Evolutionary conservation across 441 rosid species (phyloP), one percentile per base, ranked within the genome.

Genomic region (Manihot esculenta): DNA sequence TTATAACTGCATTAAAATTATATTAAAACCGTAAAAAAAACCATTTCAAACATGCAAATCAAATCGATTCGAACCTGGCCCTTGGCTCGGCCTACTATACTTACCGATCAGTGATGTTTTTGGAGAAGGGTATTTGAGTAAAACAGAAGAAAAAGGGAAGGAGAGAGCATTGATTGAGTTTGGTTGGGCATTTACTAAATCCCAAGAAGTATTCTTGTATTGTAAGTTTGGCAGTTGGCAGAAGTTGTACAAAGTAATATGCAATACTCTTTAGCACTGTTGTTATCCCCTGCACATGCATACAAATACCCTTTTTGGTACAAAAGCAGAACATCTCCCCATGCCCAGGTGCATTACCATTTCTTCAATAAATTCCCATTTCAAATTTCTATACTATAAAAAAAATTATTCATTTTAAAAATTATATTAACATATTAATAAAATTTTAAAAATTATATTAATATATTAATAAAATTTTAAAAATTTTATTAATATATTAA

Each of bases 271-370:
- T 67, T 70, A 70, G 69, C 68, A 69, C 75, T 68, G 76, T 73
- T 64, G 72, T 67, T 74, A 66, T 74, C 71, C 48, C 75, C 69
- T 68, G 79, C 87, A 82, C 84, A 83, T 80, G 83, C 86, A 66
- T 73, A 57, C 27, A 72, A 68, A 59, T 72, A 54, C 72, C 82
- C 77, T 38, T 75, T 72, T 66, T 59, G 49, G 80, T 66, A 72
- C 75, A 67, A 54, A 61, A 57, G 68, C 70, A 70, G 55, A 65
- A 74, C 76, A 75, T 54, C 65, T 23, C 33, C 61, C 53, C 75
- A 72, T 53, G 48, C 61, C 53, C 75, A 72, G 58, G 48, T 59
- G 68, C 61, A 64, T 63, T 74, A 68, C 54, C 61, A 64, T 63
- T 74, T 72, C 54, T 59, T 27, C 48, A 71, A 12, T 61, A 47